These are phyloP conservation scores for Kalmusia sp. DNA, from an alignment of 2,329 filamentous ascomycete genomes.

Conservation along the genomic window DNA sequence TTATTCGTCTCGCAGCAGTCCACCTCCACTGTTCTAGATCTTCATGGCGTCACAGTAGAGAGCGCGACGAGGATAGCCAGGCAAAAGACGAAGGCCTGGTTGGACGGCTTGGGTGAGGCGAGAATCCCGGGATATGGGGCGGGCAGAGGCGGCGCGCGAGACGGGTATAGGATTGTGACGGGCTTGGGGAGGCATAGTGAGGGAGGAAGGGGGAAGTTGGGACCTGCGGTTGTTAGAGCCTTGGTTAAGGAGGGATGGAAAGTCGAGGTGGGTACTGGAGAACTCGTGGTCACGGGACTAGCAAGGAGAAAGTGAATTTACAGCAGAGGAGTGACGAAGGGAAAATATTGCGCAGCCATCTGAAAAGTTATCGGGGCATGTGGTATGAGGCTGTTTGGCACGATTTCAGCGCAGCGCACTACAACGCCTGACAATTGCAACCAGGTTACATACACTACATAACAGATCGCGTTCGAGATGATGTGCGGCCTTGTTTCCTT, in stretches of 20 bases:
- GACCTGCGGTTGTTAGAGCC: conserved; percentile 79
- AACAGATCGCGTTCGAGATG: background rate
- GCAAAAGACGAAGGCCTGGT: conserved; percentile 75
- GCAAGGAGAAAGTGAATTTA: conserved; percentile 32
- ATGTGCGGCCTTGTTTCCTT: no score
- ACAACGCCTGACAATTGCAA: background rate
- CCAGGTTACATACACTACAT: background rate
- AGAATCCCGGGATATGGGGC: conserved; percentile 58
- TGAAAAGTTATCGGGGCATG: no score
- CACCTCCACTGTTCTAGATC: conserved; percentile 71
- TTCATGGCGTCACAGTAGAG: conserved; percentile 83
- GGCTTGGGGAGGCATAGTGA: conserved; percentile 81
- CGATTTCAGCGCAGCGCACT: background rate
- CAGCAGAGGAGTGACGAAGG: background rate
- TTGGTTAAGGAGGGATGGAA: conserved; percentile 84
- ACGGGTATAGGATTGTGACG: conserved; percentile 77
- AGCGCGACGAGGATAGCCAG: conserved; percentile 82
- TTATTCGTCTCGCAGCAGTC: conserved; percentile 73
- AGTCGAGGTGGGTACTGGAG: conserved; percentile 74
- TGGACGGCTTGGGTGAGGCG: conserved; percentile 73
- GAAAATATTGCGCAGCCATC: no score
- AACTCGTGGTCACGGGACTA: conserved; percentile 72
- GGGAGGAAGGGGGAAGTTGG: conserved; percentile 76
- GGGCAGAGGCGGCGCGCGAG: conserved; percentile 51
- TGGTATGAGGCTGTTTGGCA: background rate